Percentiles rank a stretch among this genome's conserved stretches.
Conservation (phyloP, 129 eudicot genomes). For the Artemisia tridentata region DNA sequence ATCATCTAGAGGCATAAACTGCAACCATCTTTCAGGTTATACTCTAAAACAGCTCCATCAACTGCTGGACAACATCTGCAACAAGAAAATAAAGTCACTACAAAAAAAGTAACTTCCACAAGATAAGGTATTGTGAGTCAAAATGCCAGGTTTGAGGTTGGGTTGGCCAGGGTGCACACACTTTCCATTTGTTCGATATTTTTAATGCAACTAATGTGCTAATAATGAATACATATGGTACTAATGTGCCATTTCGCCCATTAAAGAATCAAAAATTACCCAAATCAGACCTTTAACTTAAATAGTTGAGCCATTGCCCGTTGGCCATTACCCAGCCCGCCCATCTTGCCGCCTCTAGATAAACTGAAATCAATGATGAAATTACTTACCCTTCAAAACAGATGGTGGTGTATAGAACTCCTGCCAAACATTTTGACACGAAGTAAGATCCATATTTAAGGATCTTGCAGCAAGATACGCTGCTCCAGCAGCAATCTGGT, state of each 20-base stretch:
- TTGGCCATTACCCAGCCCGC: no score
- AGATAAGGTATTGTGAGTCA: neutral
- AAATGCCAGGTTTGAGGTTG: neutral
- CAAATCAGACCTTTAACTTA: neutral
- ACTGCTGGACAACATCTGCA: slow-evolving; percentile 90
- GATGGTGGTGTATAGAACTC: slow-evolving; percentile 81
- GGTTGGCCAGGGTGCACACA: neutral
- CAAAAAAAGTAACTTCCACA: neutral
- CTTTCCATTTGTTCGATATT: no score
- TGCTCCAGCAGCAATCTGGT: slow-evolving; percentile 98
- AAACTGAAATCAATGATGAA: neutral
- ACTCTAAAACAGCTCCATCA: slow-evolving; percentile 81
- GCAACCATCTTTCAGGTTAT: slow-evolving; percentile 16
- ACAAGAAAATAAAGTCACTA: slow-evolving; percentile 12
- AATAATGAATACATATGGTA: no score
- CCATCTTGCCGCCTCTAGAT: neutral
- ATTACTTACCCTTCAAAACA: slow-evolving; percentile 65
- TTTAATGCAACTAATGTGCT: neutral
- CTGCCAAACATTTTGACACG: slow-evolving; percentile 62
- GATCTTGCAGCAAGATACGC: slow-evolving; percentile 90
- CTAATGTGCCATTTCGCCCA: neutral
- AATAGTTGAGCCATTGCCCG: neutral
- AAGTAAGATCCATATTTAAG: slow-evolving; percentile 69
- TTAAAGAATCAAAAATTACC: neutral
- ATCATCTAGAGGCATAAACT: neutral